Evolutionary conservation across 1,139 yeast species (phyloP).

Genomic region (Geotrichum macrosporum): DNA sequence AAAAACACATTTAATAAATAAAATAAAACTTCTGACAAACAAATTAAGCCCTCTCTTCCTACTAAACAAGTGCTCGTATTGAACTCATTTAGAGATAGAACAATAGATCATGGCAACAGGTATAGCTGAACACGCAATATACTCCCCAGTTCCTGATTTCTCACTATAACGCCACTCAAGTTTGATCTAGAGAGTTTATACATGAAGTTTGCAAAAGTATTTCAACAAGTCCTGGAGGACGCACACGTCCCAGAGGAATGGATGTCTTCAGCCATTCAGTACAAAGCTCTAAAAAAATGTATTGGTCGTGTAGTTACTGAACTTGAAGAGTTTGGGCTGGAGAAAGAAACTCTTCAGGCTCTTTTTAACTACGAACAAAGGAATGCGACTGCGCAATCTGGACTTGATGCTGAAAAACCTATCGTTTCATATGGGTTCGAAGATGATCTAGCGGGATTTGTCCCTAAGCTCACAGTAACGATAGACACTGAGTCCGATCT

Average conservation of each 20-base stretch:
- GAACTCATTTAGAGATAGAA: no score
- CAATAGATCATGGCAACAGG: no score
- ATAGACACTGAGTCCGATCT: slow-evolving; percentile 24
- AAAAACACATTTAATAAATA: no score
- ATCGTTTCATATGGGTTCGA: slow-evolving; percentile 30
- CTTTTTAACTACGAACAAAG: slow-evolving; percentile 37
- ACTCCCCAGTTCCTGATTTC: not conserved
- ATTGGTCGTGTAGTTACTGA: slow-evolving; percentile 61
- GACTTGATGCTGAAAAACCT: slow-evolving; percentile 1
- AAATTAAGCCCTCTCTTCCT: no score
- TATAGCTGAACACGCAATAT: no score
- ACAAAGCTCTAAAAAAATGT: slow-evolving; percentile 63
- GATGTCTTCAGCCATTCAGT: slow-evolving; percentile 66
- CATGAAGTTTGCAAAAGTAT: slow-evolving; percentile 72
- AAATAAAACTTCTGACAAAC: no score
- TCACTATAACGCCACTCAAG: not conserved
- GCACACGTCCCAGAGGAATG: slow-evolving; percentile 65
- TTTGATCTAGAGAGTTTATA: no score
- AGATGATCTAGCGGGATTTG: slow-evolving; percentile 26
- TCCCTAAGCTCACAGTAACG: slow-evolving; percentile 28
- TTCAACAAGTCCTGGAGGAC: slow-evolving; percentile 57
- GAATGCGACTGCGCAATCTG: no score
- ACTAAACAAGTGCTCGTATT: no score
- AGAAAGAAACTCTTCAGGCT: slow-evolving; percentile 47
- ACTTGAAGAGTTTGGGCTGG: slow-evolving; percentile 37